phyloP scores from a whole-genome alignment of 345 rosid species.

The Dipteronia dyeriana region DNA sequence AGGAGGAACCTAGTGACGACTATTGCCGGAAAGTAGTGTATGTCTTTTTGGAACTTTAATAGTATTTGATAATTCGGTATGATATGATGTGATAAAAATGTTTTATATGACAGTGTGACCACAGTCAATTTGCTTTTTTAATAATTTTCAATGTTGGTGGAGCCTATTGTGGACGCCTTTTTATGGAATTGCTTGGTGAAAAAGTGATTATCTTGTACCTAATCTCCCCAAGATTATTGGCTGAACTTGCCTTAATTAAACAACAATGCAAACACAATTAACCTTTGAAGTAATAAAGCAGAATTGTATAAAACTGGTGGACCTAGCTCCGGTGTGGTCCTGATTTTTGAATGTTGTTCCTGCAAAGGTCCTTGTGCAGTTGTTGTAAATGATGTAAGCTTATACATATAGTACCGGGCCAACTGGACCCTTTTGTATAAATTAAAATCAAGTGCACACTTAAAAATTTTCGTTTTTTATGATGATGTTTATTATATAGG shows the following conservation, averaged over 20 bases:
- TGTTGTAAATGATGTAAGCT: neutral
- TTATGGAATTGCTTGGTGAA: neutral
- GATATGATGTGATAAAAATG: neutral
- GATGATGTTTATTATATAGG: slow-evolving; percentile 37
- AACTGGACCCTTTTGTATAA: neutral
- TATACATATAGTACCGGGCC: neutral
- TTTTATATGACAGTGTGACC: neutral
- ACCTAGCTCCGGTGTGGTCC: slow-evolving; percentile 12
- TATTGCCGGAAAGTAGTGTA: slow-evolving; percentile 15
- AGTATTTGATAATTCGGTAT: neutral
- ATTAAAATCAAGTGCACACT: neutral
- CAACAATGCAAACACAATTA: neutral
- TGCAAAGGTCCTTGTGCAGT: neutral
- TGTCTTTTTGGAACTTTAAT: slow-evolving; percentile 22
- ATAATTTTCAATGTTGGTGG: slow-evolving; percentile 10
- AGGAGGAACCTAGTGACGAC: slow-evolving; percentile 30
- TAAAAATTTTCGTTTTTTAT: neutral
- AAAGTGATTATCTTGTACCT: slow-evolving; percentile 14
- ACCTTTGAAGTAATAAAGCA: neutral
- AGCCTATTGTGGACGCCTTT: neutral
- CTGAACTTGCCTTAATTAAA: neutral
- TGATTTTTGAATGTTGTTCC: neutral
- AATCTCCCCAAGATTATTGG: slow-evolving; percentile 2
- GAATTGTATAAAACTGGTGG: neutral
- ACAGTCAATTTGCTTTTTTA: slow-evolving; percentile 11